These are phyloP conservation scores for Cyathus striatus DNA, from an alignment of 768 basidiomycete genomes.

Conservation along the genomic window DNA sequence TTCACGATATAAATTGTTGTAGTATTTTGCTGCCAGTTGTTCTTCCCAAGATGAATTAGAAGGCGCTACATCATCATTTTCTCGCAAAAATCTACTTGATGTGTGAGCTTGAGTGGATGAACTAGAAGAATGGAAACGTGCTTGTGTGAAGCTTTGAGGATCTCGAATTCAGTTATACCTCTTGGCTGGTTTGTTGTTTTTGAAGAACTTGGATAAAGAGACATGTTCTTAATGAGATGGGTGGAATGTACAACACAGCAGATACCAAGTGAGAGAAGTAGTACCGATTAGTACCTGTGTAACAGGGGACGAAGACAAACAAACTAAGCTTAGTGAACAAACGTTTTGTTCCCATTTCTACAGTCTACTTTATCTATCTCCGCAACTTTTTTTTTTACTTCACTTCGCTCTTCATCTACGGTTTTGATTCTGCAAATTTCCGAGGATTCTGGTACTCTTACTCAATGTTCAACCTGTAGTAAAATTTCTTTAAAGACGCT, in stretches of 20 bases:
- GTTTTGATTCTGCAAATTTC: too few species aligned
- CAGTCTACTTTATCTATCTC: too few species aligned
- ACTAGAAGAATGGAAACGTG: slow-evolving; percentile 19
- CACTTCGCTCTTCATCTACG: too few species aligned
- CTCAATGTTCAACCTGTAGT: too few species aligned
- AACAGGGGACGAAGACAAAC: background rate
- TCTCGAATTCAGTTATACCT: slow-evolving; percentile 64
- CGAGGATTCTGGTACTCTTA: too few species aligned
- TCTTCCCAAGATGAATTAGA: slow-evolving; percentile 69
- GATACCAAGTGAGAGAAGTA: too few species aligned
- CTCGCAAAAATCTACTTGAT: slow-evolving; percentile 66
- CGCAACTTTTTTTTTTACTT: too few species aligned
- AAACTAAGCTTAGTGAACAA: too few species aligned
- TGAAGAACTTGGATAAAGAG: slow-evolving; percentile 25
- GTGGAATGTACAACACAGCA: too few species aligned
- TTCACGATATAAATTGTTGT: slow-evolving; percentile 83
- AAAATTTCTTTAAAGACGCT: too few species aligned
- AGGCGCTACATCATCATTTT: slow-evolving; percentile 50
- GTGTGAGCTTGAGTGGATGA: slow-evolving; percentile 4
- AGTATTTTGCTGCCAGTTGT: slow-evolving; percentile 83
- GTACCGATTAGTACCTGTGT: too few species aligned
- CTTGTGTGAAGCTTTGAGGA: slow-evolving; percentile 71
- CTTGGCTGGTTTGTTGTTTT: slow-evolving; percentile 17
- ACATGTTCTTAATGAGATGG: slow-evolving; percentile 25
- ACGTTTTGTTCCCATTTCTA: too few species aligned